phyloP scores from a whole-genome alignment of 2,329 filamentous ascomycete genomes.

The Lasiodiplodia sp. region DNA sequence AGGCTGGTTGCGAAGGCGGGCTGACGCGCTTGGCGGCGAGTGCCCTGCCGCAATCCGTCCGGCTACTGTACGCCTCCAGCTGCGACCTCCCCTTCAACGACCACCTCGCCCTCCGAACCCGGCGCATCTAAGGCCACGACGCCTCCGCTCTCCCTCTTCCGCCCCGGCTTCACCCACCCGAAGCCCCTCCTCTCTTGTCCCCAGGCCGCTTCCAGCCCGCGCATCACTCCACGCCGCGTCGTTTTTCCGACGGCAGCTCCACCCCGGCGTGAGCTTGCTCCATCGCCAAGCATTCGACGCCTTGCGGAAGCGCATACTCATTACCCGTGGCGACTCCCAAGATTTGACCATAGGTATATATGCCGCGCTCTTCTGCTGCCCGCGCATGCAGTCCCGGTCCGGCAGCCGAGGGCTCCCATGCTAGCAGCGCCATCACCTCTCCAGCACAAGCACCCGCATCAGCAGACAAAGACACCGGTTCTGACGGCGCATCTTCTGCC shows the following conservation, averaged over 20 bases:
- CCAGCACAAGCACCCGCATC: conserved; percentile 19
- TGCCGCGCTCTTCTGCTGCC: conserved; percentile 37
- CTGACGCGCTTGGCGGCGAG: conserved; percentile 18
- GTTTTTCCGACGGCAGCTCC: conserved; percentile 29
- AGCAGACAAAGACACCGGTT: conserved; percentile 40
- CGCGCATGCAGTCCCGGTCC: conserved; percentile 34
- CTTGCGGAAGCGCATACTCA: conserved; percentile 51
- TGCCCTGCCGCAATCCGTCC: conserved; percentile 23
- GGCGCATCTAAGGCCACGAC: conserved; percentile 30
- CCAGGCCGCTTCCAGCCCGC: conserved; percentile 3
- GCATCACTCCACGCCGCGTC: conserved; percentile 25
- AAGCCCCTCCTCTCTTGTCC: conserved; percentile 18
- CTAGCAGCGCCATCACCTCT: conserved; percentile 23
- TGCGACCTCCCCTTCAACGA: conserved; percentile 30
- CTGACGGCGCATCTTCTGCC: conserved; percentile 44
- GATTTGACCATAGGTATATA: conserved; percentile 51
- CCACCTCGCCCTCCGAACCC: conserved; percentile 18
- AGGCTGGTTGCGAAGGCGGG: conserved; percentile 23
- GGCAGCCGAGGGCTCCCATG: conserved; percentile 31
- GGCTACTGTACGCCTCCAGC: conserved; percentile 26
- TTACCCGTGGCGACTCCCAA: conserved; percentile 48
- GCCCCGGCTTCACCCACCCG: conserved; percentile 28
- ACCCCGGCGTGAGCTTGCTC: conserved; percentile 39
- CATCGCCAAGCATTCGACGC: conserved; percentile 42
- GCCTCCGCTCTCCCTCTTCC: conserved; percentile 24